phyloP scores from a whole-genome alignment of 73 alveolate species.

The Paramecium pentaurelia region DNA sequence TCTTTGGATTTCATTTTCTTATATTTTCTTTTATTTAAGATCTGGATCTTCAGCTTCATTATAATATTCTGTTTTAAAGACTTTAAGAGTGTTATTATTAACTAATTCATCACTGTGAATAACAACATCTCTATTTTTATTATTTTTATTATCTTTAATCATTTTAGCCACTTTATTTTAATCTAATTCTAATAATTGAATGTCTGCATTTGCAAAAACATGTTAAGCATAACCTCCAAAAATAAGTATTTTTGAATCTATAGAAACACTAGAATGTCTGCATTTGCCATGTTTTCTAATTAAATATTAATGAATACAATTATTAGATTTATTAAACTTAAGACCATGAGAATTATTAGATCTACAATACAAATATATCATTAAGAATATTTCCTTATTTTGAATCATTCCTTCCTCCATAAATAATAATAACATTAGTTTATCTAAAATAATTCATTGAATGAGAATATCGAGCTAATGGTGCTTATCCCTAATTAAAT shows the following conservation, averaged over 20 bases:
- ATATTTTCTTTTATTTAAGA: not conserved
- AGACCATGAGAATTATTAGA: conserved; percentile 33
- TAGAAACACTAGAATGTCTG: conserved; percentile 20
- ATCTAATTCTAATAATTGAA: conserved; percentile 50
- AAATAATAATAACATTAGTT: conserved; percentile 71
- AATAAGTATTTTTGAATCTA: conserved; percentile 49
- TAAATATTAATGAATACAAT: not conserved
- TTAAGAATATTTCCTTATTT: conserved; percentile 30
- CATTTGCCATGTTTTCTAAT: conserved; percentile 44
- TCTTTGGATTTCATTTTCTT: conserved; percentile 8
- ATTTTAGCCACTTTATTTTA: conserved; percentile 29
- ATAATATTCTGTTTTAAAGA: conserved; percentile 21
- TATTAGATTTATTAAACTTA: conserved; percentile 36
- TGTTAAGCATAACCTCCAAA: conserved; percentile 58
- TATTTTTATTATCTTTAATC: conserved; percentile 44
- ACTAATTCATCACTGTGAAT: conserved; percentile 1
- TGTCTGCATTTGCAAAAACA: conserved; percentile 54
- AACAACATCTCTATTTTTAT: conserved; percentile 11
- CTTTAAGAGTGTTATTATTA: not conserved
- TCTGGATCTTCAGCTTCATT: conserved; percentile 56
- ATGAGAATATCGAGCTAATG: conserved; percentile 88
- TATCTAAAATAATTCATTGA: conserved; percentile 77
- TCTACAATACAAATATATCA: conserved; percentile 53
- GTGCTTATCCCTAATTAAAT: conserved; percentile 74
- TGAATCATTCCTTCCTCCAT: conserved; percentile 94